These are phyloP conservation scores for Saccharomycopsis amapae DNA, from an alignment of 805 yeast species.

Conservation along the genomic window DNA sequence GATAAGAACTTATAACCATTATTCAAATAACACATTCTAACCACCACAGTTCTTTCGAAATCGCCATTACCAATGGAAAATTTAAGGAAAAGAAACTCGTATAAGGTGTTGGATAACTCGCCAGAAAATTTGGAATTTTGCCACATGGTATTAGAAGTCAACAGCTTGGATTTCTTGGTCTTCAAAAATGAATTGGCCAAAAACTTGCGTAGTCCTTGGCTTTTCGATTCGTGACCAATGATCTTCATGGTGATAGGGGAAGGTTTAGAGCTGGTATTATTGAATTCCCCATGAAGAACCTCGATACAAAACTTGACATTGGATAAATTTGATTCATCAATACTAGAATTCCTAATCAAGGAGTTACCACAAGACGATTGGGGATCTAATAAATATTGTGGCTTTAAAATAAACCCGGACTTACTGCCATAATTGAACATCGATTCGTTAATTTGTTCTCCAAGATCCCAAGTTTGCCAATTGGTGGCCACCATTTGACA, in stretches of 20 bases:
- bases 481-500: constrained; percentile 94
- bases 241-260: constrained; percentile 14
- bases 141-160: no score
- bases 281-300: constrained; percentile 75
- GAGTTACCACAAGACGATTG: constrained; percentile 21
- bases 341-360: constrained; percentile 17
- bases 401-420: constrained; percentile 78
- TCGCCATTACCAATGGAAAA: constrained; percentile 32
- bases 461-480: constrained; percentile 89
- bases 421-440: constrained; percentile 44
- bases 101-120: constrained; percentile 29
- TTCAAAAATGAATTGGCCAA: no score
- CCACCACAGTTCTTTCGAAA: constrained; percentile 52
- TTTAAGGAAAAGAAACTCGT: constrained; percentile 49
- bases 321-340: constrained; percentile 7
- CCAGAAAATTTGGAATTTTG: constrained; percentile 46
- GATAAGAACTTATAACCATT: constrained; percentile 82
- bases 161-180: no score
- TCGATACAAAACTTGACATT: constrained; percentile 31
- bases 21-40: constrained; percentile 55
- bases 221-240: constrained; percentile 11
- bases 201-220: no score
- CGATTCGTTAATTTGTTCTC: constrained; percentile 83
- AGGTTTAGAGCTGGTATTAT: constrained; percentile 36
- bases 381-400: constrained; percentile 32